phyloP scores from a whole-genome alignment of 805 yeast genomes.

The Monosporozyma aerobia region DNA sequence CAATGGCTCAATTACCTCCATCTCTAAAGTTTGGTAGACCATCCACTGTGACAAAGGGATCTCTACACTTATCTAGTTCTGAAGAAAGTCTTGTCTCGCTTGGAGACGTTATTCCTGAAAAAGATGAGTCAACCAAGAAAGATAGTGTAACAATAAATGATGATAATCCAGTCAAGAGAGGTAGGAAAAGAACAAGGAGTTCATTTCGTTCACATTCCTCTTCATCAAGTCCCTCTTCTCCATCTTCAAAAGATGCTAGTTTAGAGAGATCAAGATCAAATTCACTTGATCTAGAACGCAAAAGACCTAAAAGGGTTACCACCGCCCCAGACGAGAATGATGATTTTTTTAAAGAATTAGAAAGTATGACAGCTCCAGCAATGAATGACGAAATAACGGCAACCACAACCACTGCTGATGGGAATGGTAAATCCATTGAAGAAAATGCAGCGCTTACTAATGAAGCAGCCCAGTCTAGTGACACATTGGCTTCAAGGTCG shows the following conservation, averaged over 20 bases:
- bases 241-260: not conserved
- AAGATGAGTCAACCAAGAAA: not conserved
- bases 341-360: constrained; percentile 18
- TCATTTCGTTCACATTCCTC: too few species aligned
- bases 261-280: not conserved
- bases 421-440: not conserved
- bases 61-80: not conserved
- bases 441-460: not conserved
- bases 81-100: not conserved
- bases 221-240: not conserved
- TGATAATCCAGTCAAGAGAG: not conserved
- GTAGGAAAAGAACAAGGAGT: not conserved
- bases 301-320: not conserved
- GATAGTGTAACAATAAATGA: not conserved
- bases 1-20: not conserved
- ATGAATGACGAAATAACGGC: not conserved
- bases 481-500: not conserved
- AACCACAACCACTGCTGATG: not conserved
- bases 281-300: not conserved
- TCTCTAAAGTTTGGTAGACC: not conserved
- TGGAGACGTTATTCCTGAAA: not conserved
- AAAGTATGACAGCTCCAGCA: constrained; percentile 4
- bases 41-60: not conserved
- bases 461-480: not conserved
- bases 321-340: constrained; percentile 19